Base-by-base conservation (phyloP, 2,329 filamentous ascomycete genomes). In the Cladosporium velox region DNA sequence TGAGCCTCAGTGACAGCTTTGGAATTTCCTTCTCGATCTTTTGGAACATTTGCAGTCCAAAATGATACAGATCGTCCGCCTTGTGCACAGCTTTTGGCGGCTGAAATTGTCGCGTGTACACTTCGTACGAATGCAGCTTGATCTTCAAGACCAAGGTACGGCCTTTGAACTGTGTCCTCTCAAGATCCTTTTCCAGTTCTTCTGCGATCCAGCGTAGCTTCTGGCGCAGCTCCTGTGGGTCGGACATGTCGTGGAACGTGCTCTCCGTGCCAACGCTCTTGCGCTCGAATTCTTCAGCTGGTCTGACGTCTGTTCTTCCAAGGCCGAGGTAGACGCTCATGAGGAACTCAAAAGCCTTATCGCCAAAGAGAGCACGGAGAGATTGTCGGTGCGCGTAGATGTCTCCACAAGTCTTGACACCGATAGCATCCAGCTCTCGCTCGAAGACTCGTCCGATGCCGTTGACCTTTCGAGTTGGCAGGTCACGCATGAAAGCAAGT, bases 251-350 rank as follows among this genome's bases (percentile, higher is more conserved):
- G 47, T 86, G 83, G 72, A 99, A 99, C 0, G 94, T 98, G 68
- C 90, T 91, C 78, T 99, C 95, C 0, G 93, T 97, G 21, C 95
- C 94, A 0, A 98, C 91, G 70, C 92, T 96, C 77, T 98, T 98
- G 18, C 95, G 87, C 75, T 96, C 92, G 70, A 93, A 92, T 65
- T 94, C 92, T 72, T 96, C 93, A 0, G 91, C 91, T 0, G 93
- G 94, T 67, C 94, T 90, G 4, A 98, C 86, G 51, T 86, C 87
- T 0, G 94, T 98, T 35, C 93, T 85, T 0, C 95, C 95, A 0
- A 98, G 83, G 0, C 95, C 95, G 0, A 98, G 85, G 71, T 96
- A 90, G 72, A 91, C 93, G 67, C 89, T 86, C 67, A 97, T 86
- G 11, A 99, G 81, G 70, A 98, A 99, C 28, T 91, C 87, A 67